These are phyloP conservation scores for Panaeolus papilionaceus DNA, from an alignment of 768 basidiomycete species.

Conservation along the genomic window DNA sequence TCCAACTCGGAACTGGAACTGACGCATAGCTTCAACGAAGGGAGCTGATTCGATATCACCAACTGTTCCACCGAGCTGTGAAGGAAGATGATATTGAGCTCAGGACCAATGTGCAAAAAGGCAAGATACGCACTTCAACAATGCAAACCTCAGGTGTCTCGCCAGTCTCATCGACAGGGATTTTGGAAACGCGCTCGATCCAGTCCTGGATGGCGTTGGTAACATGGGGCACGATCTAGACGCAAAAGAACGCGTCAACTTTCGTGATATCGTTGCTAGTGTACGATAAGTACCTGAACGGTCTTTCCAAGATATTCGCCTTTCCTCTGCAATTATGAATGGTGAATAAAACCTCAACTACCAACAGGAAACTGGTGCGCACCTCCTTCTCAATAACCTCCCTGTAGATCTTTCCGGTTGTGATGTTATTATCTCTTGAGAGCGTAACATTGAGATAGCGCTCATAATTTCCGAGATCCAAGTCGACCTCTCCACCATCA, in stretches of 20 bases:
- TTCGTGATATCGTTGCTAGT: conserved; percentile 9
- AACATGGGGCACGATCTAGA: conserved; percentile 91
- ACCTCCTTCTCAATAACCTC: conserved; percentile 99
- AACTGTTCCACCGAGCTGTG: conserved; percentile 94
- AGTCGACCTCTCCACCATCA: conserved; percentile 97
- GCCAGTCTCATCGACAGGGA: conserved; percentile 93
- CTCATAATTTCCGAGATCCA: conserved; percentile 98
- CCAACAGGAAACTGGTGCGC: conserved; percentile 31
- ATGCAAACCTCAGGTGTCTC: conserved; percentile 97
- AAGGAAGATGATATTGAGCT: background rate
- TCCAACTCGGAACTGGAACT: conserved; percentile 98
- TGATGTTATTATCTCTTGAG: conserved; percentile 96
- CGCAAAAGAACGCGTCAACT: conserved; percentile 6
- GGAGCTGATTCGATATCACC: conserved; percentile 99
- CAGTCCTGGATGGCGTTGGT: conserved; percentile 98
- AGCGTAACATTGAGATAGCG: conserved; percentile 96
- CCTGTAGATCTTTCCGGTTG: conserved; percentile 96
- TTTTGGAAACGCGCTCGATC: conserved; percentile 94
- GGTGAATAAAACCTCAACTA: conserved; percentile 7
- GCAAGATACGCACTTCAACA: conserved; percentile 74
- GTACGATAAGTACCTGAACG: conserved; percentile 70
- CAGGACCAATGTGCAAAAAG: background rate
- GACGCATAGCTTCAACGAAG: conserved; percentile 98
- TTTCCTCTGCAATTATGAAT: conserved; percentile 56
- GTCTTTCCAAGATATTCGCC: conserved; percentile 96